Evolutionary conservation across 1,284 basidiomycete genomes (phyloP), one percentile per base, ranked within the genome.

Genomic region (Psilocybe mexicana): DNA sequence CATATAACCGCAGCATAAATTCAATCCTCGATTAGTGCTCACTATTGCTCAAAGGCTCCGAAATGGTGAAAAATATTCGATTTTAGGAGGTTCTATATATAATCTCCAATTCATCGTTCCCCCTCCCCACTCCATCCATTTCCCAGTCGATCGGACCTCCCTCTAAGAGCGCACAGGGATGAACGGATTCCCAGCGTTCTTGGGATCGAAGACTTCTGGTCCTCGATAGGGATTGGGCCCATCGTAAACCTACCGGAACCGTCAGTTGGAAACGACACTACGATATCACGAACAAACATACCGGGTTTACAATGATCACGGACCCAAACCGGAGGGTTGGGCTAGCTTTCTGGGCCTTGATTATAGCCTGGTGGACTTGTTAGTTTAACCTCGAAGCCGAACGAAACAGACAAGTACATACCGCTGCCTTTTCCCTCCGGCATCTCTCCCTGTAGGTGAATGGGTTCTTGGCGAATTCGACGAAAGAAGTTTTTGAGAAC

Each of bases 251-350:
- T 40, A 12, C 25, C 7, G 11, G 26, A 35, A 24, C 6, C 24
- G 50, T 46, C 28, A 50, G 48, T 14, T 38, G 26, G 36, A 26
- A 35, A 45, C n/a, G 14, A 26, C 23, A 35, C 35, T 18, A 24
- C 25, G 23, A 24, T 12, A 24, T 12, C 7, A 30, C n/a, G 6
- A 14, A 6, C n/a, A 25, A 18, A 58, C 52, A 33, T 50, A 46
- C 52, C 43, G 52, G 52, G 33, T 50, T 51, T 18, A 51, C 47
- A 24, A 58, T 59, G 14, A 43, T 54, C n/a, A 54, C 52, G 7
- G 51, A 40, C n/a, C 57, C 57, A 23, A 58, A 54, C n/a, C 49
- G 46, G 10, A 58, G 30, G 11, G 52, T 55, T 43, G 57, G 52
- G 25, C 57, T 59, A 10, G 48, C 36, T 28, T 45, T 25, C 25